phyloP scores from a whole-genome alignment of 495 filamentous ascomycete genomes.

The Aspergillus conjunctus region DNA sequence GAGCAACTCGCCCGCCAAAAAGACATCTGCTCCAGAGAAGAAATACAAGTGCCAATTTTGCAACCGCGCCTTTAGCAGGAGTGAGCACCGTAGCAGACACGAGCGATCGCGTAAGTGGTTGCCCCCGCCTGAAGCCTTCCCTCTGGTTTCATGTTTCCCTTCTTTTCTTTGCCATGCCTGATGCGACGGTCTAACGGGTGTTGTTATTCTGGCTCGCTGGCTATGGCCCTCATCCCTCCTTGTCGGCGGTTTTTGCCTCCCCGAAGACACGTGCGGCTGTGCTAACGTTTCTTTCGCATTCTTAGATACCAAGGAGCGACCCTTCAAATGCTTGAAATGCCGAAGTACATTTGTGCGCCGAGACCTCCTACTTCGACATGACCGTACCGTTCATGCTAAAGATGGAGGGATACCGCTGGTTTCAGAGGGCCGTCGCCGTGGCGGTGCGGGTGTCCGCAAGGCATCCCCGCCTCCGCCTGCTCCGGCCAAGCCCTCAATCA shows the following conservation, averaged over 20 bases:
- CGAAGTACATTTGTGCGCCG: constrained; percentile 97
- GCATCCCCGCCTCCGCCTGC: constrained; percentile 60
- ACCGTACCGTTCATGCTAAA: constrained; percentile 97
- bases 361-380: constrained; percentile 93
- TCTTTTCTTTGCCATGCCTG: not conserved
- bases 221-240: not conserved
- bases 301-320: constrained; percentile 95
- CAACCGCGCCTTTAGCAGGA: constrained; percentile 93
- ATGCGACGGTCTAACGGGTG: not conserved
- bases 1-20: constrained; percentile 58
- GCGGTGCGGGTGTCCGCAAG: constrained; percentile 62
- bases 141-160: not conserved
- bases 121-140: not conserved
- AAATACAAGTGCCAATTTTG: constrained; percentile 99
- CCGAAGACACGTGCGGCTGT: not conserved
- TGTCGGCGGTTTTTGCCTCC: not conserved
- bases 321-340: constrained; percentile 98
- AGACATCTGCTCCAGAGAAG: constrained; percentile 77
- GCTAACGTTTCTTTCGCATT: constrained; percentile 21
- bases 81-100: constrained; percentile 95
- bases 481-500: constrained; percentile 79
- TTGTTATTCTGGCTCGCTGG: not conserved
- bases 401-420: constrained; percentile 95
- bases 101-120: constrained; percentile 91
- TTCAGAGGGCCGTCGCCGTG: constrained; percentile 89